A percentile compares a stretch with the other conserved stretches of the same genome.
These are phyloP conservation scores for Cladosporium sp. DNA, from an alignment of 2,329 filamentous ascomycete genomes.

Conservation along the genomic window DNA sequence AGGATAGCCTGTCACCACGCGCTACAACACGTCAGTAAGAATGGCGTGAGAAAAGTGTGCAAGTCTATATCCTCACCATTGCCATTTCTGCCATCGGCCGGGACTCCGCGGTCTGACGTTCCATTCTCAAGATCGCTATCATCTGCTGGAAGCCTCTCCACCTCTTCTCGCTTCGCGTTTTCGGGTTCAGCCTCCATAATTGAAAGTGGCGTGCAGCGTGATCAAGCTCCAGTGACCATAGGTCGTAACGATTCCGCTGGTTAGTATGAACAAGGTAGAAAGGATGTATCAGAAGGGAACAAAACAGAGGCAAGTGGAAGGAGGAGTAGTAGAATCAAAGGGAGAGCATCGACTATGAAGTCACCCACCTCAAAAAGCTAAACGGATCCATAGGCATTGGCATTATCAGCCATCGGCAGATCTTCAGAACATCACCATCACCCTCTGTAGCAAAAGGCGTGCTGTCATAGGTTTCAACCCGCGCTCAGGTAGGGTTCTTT, in stretches of 20 bases:
- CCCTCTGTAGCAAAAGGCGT: background rate
- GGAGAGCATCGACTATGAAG: background rate
- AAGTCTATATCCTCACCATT: background rate
- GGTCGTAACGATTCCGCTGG: background rate
- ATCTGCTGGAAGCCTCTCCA: constrained; percentile 10
- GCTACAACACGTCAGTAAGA: background rate
- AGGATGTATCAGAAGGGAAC: background rate
- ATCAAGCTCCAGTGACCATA: background rate
- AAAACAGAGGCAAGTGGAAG: background rate
- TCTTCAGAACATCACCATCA: background rate
- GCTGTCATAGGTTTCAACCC: background rate
- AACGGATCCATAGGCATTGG: too few species aligned
- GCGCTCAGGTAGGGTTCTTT: background rate
- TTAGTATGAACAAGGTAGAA: background rate
- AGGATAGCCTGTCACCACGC: background rate
- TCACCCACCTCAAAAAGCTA: background rate
- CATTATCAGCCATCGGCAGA: background rate
- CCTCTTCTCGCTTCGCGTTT: constrained; percentile 8
- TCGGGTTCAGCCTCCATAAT: background rate
- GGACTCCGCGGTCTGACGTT: background rate
- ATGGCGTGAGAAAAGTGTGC: background rate
- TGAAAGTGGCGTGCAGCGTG: background rate
- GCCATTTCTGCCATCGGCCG: background rate
- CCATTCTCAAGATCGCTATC: background rate
- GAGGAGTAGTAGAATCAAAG: too few species aligned